A percentile compares a stretch with the other conserved stretches of the same genome.
phyloP scores from a whole-genome alignment of 2,329 filamentous ascomycete species.

The Lachnum nothofagi region DNA sequence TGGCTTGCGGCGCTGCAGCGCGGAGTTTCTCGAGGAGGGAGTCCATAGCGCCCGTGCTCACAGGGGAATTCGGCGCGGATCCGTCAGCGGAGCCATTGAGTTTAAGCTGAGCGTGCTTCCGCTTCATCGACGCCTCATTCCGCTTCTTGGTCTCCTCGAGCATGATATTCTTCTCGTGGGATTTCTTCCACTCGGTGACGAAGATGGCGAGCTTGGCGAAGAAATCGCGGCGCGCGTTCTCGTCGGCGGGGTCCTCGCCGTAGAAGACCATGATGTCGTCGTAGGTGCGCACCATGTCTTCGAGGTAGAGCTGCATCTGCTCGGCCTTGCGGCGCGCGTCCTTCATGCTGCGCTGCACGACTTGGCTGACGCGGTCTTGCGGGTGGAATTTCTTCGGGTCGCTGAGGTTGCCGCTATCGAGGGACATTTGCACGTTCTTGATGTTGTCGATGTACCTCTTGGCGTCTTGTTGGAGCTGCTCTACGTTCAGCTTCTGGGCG shows the following conservation, averaged over 20 bases:
- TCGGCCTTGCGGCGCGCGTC: slow-evolving; percentile 93
- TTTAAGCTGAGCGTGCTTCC: slow-evolving; percentile 71
- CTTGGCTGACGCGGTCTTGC: slow-evolving; percentile 85
- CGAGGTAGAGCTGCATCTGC: slow-evolving; percentile 87
- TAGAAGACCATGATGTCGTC: slow-evolving; percentile 96
- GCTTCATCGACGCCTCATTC: slow-evolving; percentile 88
- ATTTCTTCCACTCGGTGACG: slow-evolving; percentile 92
- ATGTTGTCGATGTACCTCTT: slow-evolving; percentile 93
- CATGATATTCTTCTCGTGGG: slow-evolving; percentile 81
- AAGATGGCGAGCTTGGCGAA: slow-evolving; percentile 90
- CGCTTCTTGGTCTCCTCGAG: slow-evolving; percentile 77
- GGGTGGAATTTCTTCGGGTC: slow-evolving; percentile 98
- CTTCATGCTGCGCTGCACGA: slow-evolving; percentile 93
- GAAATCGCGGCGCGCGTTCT: slow-evolving; percentile 90
- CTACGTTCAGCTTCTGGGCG: slow-evolving; percentile 88
- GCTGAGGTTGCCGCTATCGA: slow-evolving; percentile 89
- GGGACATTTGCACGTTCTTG: slow-evolving; percentile 83
- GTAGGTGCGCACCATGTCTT: slow-evolving; percentile 86
- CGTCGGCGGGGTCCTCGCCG: slow-evolving; percentile 86
- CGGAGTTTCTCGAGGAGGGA: slow-evolving; percentile 89
- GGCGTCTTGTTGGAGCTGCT: slow-evolving; percentile 81
- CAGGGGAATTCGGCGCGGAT: slow-evolving; percentile 56
- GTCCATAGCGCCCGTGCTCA: slow-evolving; percentile 88
- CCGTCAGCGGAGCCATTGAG: slow-evolving; percentile 38
- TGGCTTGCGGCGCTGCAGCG: slow-evolving; percentile 81